phyloP scores from a whole-genome alignment of 1,284 basidiomycete species.

The Cronartium ribicola region DNA sequence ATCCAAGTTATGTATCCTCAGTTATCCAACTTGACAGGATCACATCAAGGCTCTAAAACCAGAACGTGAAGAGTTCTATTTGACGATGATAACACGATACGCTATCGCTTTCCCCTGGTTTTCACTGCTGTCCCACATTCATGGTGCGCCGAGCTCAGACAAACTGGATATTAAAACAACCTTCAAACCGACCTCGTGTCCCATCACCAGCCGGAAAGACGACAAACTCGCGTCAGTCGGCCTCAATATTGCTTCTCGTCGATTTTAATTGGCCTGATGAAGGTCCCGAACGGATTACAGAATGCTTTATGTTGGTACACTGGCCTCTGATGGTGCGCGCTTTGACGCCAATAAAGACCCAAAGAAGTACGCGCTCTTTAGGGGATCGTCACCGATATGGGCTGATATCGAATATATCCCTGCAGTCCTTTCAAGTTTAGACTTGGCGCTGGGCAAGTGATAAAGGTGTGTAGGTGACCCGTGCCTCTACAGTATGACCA shows the following conservation, averaged over 20 bases:
- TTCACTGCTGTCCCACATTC: not conserved
- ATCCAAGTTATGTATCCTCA: too few relatives aligned
- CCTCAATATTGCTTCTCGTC: not conserved
- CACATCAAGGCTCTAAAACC: too few relatives aligned
- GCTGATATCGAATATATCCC: not conserved
- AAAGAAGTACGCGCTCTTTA: not conserved
- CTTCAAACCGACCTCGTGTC: slow-evolving; percentile 15
- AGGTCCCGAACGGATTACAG: not conserved
- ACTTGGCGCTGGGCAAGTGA: slow-evolving; percentile 31
- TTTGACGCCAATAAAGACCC: slow-evolving; percentile 28
- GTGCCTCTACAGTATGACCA: too few relatives aligned
- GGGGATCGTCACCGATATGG: not conserved
- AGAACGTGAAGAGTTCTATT: not conserved
- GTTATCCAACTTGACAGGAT: too few relatives aligned
- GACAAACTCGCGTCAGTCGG: slow-evolving; percentile 19
- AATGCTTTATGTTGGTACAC: slow-evolving; percentile 28
- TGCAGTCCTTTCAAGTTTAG: slow-evolving; percentile 26
- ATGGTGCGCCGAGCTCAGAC: not conserved
- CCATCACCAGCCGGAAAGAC: slow-evolving; percentile 6
- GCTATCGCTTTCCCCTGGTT: not conserved
- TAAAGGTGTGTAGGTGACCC: slow-evolving; percentile 19
- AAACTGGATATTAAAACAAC: slow-evolving; percentile 16
- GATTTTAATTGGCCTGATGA: not conserved
- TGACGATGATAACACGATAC: not conserved
- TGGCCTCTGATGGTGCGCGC: slow-evolving; percentile 11